Percentiles rank a stretch among this genome's conserved stretches.
These are phyloP conservation scores for Geotrichum bryndzae DNA, from an alignment of 1,139 yeast species.

Conservation along the genomic window DNA sequence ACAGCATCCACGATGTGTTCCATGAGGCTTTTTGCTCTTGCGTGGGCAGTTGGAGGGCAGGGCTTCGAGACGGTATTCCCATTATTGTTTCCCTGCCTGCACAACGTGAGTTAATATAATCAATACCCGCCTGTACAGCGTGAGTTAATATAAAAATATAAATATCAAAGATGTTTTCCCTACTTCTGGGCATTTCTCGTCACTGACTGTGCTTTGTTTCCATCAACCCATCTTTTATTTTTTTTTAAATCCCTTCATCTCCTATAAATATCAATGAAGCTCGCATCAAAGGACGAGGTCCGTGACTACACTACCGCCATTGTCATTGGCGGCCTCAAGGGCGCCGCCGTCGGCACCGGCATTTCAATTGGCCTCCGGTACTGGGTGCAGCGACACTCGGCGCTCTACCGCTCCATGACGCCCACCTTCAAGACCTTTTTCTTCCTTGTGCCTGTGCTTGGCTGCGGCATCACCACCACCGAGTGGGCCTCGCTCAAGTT, in stretches of 20 bases:
- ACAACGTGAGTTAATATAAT: neutral
- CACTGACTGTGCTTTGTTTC: neutral
- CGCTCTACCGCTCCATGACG: slow-evolving; percentile 21
- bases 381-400: slow-evolving; percentile 23
- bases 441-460: slow-evolving; percentile 29
- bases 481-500: slow-evolving; percentile 34
- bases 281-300: slow-evolving; percentile 59
- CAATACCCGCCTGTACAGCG: too few relatives aligned
- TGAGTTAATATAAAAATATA: neutral
- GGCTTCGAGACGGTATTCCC: too few relatives aligned
- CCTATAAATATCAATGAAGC: slow-evolving; percentile 47
- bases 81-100: too few relatives aligned
- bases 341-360: slow-evolving; percentile 50
- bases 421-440: slow-evolving; percentile 27
- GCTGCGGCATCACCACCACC: slow-evolving; percentile 31
- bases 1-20: too few relatives aligned
- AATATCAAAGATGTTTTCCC: neutral
- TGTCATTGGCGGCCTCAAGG: slow-evolving; percentile 56
- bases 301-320: slow-evolving; percentile 56
- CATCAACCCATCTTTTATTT: neutral
- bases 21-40: too few relatives aligned
- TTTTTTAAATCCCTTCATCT: neutral
- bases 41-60: too few relatives aligned
- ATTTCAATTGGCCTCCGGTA: slow-evolving; percentile 42
- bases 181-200: neutral